Conservation (phyloP, 306 rosid species). For the Citrullus colocynthis region DNA sequence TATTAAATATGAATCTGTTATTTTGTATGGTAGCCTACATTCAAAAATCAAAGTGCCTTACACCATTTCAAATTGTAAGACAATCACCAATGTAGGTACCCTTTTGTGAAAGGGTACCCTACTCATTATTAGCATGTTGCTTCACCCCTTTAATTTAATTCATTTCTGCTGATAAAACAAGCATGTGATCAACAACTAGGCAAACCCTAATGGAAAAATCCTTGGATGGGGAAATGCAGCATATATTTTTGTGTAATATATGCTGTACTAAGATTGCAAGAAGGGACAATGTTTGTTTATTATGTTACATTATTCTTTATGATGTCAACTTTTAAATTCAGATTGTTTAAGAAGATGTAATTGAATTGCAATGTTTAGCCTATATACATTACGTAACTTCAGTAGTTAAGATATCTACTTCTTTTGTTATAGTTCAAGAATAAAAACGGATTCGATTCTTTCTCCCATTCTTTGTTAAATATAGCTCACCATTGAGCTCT, state of each 20-base stretch:
- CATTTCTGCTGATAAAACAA: background rate
- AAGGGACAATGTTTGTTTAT: background rate
- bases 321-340: background rate
- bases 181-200: background rate
- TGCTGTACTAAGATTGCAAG: background rate
- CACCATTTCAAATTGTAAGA: conserved; percentile 1
- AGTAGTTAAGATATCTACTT: too few species aligned
- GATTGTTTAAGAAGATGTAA: background rate
- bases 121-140: background rate
- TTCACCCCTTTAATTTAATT: background rate
- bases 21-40: background rate
- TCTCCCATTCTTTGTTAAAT: too few species aligned
- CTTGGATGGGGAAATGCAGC: background rate
- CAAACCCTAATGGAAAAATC: background rate
- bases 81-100: background rate
- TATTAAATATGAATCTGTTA: background rate
- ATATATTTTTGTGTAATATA: background rate
- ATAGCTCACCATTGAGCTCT: too few species aligned
- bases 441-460: too few species aligned
- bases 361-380: too few species aligned
- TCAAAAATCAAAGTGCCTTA: background rate
- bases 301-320: background rate
- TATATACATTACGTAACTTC: too few species aligned
- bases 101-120: background rate
- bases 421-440: too few species aligned